These are phyloP conservation scores for Cicer pinnatifidum DNA, from an alignment of 306 rosid genomes.

Conservation along the genomic window DNA sequence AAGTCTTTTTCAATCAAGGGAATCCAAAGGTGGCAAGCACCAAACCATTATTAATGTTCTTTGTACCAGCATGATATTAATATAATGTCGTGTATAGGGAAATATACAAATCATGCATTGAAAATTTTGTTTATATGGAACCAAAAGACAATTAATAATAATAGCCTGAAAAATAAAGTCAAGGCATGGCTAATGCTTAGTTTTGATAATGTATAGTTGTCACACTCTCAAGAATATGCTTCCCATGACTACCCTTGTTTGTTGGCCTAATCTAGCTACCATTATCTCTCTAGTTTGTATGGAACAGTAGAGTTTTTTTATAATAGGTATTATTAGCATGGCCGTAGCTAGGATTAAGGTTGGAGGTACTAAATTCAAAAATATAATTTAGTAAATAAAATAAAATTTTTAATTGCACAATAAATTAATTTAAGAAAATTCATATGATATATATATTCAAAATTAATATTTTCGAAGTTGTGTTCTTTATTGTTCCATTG, in stretches of 20 bases:
- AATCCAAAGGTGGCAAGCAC: conserved; percentile 55
- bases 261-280: conserved; percentile 24
- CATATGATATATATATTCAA: too few relatives aligned
- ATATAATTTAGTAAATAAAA: too few relatives aligned
- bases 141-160: conserved; percentile 38
- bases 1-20: conserved; percentile 59
- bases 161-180: conserved; percentile 23
- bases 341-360: too few relatives aligned
- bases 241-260: conserved; percentile 34
- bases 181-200: conserved; percentile 1
- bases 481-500: too few relatives aligned
- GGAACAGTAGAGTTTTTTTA: not conserved
- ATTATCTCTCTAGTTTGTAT: not conserved
- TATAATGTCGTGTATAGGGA: conserved; percentile 38
- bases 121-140: conserved; percentile 36
- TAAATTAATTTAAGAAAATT: too few relatives aligned
- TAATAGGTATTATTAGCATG: too few relatives aligned
- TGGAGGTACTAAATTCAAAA: too few relatives aligned
- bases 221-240: conserved; percentile 43
- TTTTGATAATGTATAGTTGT: conserved; percentile 42
- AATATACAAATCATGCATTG: conserved; percentile 38
- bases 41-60: conserved; percentile 43
- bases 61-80: conserved; percentile 34
- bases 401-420: too few relatives aligned
- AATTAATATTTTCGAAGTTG: too few relatives aligned